Evolutionary conservation across 306 rosid genomes (phyloP).

Genomic region (Rosa multiflora): DNA sequence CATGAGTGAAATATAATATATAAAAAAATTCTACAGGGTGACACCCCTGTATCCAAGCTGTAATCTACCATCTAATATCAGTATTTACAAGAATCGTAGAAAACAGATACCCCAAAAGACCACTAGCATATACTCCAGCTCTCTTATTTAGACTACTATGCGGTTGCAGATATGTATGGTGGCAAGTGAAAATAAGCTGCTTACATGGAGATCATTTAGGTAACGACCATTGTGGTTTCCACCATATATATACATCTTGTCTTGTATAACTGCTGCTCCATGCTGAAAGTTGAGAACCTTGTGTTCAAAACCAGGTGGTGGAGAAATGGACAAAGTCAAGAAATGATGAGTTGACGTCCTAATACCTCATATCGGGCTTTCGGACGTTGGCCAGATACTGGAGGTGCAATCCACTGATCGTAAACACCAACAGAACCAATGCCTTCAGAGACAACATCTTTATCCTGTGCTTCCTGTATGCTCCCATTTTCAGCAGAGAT

Average conservation of each 20-base stretch:
- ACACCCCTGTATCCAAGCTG: not conserved
- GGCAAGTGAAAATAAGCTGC: slow-evolving; percentile 31
- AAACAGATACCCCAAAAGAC: not conserved
- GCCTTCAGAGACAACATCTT: slow-evolving; percentile 75
- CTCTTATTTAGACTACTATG: slow-evolving; percentile 7
- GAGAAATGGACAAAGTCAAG: slow-evolving; percentile 13
- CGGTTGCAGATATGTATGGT: slow-evolving; percentile 5
- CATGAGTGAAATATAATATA: not conserved
- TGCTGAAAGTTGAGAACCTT: slow-evolving; percentile 55
- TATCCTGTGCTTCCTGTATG: slow-evolving; percentile 60
- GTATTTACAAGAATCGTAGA: not conserved
- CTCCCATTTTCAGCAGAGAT: slow-evolving; percentile 71
- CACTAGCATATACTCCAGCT: not conserved
- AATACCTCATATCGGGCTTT: slow-evolving; percentile 89
- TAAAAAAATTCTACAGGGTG: not conserved
- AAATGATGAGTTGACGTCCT: slow-evolving; percentile 13
- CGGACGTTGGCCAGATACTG: slow-evolving; percentile 68
- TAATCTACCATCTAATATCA: not conserved
- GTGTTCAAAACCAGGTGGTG: slow-evolving; percentile 32
- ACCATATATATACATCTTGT: slow-evolving; percentile 89
- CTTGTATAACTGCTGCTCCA: slow-evolving; percentile 83
- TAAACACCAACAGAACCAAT: slow-evolving; percentile 64
- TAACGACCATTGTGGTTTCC: slow-evolving; percentile 99
- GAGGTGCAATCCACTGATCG: slow-evolving; percentile 82
- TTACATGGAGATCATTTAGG: slow-evolving; percentile 85